Evolutionary conservation across 2,329 filamentous ascomycete genomes (phyloP).

Genomic region (Elsinoe necatrix): DNA sequence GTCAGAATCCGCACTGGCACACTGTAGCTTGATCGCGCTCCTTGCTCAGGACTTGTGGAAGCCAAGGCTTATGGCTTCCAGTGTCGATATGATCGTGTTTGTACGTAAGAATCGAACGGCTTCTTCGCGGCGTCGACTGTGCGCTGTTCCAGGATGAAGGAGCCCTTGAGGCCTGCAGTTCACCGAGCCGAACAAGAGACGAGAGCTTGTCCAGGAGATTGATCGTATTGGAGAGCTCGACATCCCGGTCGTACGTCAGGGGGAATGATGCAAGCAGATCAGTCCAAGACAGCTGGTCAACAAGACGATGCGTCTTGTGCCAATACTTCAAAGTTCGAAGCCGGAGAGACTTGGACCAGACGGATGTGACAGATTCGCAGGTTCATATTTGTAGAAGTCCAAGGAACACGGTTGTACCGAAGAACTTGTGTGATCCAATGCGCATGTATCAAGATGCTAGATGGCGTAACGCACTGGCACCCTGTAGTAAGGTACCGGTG

Average conservation of each 20-base stretch:
- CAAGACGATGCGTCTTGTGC: too few species aligned
- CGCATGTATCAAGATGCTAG: not conserved
- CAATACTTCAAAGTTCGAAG: too few species aligned
- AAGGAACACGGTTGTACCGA: too few species aligned
- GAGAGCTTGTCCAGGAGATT: not conserved
- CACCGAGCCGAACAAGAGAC: too few species aligned
- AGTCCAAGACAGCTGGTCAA: conserved; percentile 18
- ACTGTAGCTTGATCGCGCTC: not conserved
- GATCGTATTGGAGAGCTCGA: not conserved
- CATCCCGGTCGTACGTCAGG: not conserved
- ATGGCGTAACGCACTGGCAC: not conserved
- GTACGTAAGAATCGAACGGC: not conserved
- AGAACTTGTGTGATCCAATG: not conserved
- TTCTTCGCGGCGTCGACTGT: not conserved
- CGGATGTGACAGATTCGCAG: too few species aligned
- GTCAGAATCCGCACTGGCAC: not conserved
- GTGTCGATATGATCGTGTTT: not conserved
- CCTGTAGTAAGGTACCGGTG: not conserved
- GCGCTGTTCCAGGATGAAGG: not conserved
- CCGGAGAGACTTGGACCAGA: too few species aligned
- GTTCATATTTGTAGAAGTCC: too few species aligned
- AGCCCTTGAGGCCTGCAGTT: not conserved
- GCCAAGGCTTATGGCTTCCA: not conserved
- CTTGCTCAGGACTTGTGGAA: not conserved
- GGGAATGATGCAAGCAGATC: conserved; percentile 22